Conservation (phyloP, 1,139 yeast genomes). For the Hyphopichia khmerensis region DNA sequence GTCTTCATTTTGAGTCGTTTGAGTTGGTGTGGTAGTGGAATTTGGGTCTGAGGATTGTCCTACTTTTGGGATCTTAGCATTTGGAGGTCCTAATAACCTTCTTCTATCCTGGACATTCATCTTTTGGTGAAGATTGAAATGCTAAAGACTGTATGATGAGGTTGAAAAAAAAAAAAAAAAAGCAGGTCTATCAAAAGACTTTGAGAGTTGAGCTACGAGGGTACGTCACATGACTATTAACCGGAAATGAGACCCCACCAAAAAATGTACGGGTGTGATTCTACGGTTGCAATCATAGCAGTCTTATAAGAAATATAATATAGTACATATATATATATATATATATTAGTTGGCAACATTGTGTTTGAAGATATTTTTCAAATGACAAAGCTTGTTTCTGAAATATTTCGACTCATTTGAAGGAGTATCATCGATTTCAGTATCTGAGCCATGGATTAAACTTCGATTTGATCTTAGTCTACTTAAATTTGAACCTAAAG, state of each 20-base stretch:
- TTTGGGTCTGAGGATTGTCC: conserved; percentile 14
- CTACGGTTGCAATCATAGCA: no score
- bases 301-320: no score
- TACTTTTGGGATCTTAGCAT: conserved; percentile 49
- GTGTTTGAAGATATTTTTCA: not conserved
- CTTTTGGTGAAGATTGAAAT: not conserved
- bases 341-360: not conserved
- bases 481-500: not conserved
- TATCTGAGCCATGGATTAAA: not conserved
- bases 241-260: not conserved
- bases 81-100: conserved; percentile 65
- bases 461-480: not conserved
- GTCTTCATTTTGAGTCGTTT: no score
- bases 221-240: not conserved
- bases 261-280: no score
- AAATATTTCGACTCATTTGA: not conserved
- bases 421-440: not conserved
- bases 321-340: no score
- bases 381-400: not conserved
- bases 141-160: not conserved
- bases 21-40: no score
- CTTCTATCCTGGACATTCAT: conserved; percentile 63
- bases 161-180: not conserved
- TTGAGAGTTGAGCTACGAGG: not conserved
- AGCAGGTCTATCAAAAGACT: not conserved